Evolutionary conservation across 2,329 filamentous ascomycete species (phyloP), one percentile per base, ranked within the genome.

Genomic region (Arthroderma sp.): DNA sequence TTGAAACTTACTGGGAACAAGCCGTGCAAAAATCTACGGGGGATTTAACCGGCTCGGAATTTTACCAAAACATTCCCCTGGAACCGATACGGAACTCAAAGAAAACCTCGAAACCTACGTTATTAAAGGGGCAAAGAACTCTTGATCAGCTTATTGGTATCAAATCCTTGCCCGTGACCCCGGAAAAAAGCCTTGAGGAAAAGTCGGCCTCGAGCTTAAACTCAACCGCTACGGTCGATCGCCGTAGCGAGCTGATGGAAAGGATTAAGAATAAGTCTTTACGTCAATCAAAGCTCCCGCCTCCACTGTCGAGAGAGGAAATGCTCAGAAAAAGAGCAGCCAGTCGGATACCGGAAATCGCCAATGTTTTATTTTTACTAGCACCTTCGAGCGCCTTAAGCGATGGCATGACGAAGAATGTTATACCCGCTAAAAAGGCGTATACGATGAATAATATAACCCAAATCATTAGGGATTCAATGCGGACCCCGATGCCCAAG

Each of bases 251-350:
- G 43, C 75, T 93, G 27, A 71, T 91, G 46, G 83, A 88, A 60
- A 80, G 83, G 40, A 75, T 93, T 50, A 80, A 82, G 50, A 70
- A 74, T 44, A 89, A 89, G 66, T 76, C 83, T 52, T 61, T 52
- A 32, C 59, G 55, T 29, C 66, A 65, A 69, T 74, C 58, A 59
- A 74, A 58, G 56, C 66, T 49, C 52, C 65, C 49, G 42, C 64
- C 47, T 46, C 68, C 47, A 0, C 73, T 71, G 0, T 66, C 73
- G 0, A 68, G 72, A 22, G 72, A 68, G 11, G 71, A 79, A 52
- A 64, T 83, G 3, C 67, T 74, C 49, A 78, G 80, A 8, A 73
- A 71, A 9, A 74, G 77, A 3, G 83, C 83, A 0, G 67, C 85
- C 27, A 77, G 81, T 53, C 75, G 81, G 6, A 74, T 79, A 0